Evolutionary conservation across 805 yeast species (phyloP), one percentile per base, ranked within the genome.

Genomic region (Metschnikowia henanensis): DNA sequence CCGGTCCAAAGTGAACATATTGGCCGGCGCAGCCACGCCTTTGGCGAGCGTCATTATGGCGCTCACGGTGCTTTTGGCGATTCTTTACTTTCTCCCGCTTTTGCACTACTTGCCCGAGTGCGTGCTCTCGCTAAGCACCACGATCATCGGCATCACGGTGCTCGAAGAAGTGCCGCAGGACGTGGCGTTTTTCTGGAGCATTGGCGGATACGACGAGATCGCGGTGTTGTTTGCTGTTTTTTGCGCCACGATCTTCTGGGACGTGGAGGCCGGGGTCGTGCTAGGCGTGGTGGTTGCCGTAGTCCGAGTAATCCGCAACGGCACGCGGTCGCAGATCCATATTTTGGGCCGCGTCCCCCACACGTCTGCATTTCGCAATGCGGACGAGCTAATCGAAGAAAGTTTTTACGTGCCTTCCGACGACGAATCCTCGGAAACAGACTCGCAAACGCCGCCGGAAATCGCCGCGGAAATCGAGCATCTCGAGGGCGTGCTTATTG

Each of bases 401-500:
- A 58, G 66, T 22, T 65, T 65, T 47, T 42, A 20, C 12, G 19
- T 34, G 9, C 45, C 30, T 23, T 22, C 41, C 23, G 29, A 60
- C 70, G 22, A 77, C 13, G 30, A 74, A 53, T 70, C 69, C 17
- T 23, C 25, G 26, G 32, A 32, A 8, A 4, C 15, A 2, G 15
- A 12, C 6, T 31, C 37, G 8, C 25, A n/a, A 17, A 17, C 19
- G 3, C n/a, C 15, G 5, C 33, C 22, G 5, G 49, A 46, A 7
- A 35, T 59, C 28, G 56, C 67, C 16, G 62, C 64, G 16, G 62
- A 65, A 57, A 57, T 65, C 57, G 58, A 75, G 53, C 76, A 70
- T 30, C 69, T 84, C 37, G 87, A 83, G 51, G 90, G 89, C 0
- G 84, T 90, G 43, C 68, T 91, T 28, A 79, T 89, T 22, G 84